These are phyloP conservation scores for Aspergillus sp. DNA, from an alignment of 2,329 filamentous ascomycete genomes.

Conservation along the genomic window DNA sequence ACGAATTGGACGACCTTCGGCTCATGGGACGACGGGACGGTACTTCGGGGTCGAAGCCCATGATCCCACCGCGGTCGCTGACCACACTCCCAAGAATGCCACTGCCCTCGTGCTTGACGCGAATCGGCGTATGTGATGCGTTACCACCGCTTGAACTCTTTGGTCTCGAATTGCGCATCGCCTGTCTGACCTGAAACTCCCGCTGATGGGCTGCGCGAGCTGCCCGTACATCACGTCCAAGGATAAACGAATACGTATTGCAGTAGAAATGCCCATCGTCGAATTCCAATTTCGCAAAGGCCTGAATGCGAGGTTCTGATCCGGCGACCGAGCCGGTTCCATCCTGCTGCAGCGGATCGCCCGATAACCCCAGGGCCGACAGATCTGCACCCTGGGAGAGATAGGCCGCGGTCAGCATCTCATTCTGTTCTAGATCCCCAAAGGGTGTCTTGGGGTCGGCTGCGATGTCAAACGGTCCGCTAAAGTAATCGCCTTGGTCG, in stretches of 20 bases:
- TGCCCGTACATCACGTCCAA: slow-evolving; percentile 55
- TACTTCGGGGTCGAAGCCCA: slow-evolving; percentile 41
- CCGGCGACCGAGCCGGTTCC: slow-evolving; percentile 31
- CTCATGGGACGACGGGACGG: slow-evolving; percentile 35
- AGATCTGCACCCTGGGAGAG: slow-evolving; percentile 30
- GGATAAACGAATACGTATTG: slow-evolving; percentile 55
- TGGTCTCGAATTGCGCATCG: slow-evolving; percentile 32
- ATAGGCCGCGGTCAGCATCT: slow-evolving; percentile 34
- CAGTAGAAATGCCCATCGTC: slow-evolving; percentile 61
- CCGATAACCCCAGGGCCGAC: slow-evolving; percentile 28
- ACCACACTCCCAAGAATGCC: slow-evolving; percentile 45
- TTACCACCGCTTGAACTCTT: slow-evolving; percentile 43
- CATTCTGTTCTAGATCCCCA: slow-evolving; percentile 34
- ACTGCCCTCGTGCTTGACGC: slow-evolving; percentile 39
- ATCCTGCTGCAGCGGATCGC: slow-evolving; percentile 20
- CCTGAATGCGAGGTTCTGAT: slow-evolving; percentile 45
- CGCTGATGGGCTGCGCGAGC: slow-evolving; percentile 41
- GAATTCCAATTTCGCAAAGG: slow-evolving; percentile 59
- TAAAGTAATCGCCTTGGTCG: slow-evolving; percentile 29
- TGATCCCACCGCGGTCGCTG: slow-evolving; percentile 51
- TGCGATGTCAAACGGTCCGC: slow-evolving; percentile 26
- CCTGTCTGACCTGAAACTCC: slow-evolving; percentile 38
- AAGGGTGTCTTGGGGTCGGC: slow-evolving; percentile 27
- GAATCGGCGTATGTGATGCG: slow-evolving; percentile 39
- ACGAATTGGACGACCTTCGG: slow-evolving; percentile 47